Conservation (phyloP, 2,329 filamentous ascomycete species). For the Apiospora pterosperma region DNA sequence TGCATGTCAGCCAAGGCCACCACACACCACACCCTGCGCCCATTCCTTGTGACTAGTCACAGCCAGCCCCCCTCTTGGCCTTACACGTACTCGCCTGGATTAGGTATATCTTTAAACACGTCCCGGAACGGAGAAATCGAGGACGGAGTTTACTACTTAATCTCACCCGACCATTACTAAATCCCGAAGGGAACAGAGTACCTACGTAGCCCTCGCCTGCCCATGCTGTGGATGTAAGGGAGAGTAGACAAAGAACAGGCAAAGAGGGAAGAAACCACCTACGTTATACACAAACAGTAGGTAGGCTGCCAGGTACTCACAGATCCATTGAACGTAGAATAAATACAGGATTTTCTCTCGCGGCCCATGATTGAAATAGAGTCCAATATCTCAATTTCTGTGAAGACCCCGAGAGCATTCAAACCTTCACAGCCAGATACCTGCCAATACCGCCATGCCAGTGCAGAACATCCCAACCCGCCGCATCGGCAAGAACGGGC, state of each 20-base stretch:
- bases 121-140: neutral
- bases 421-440: neutral
- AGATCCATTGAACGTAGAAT: neutral
- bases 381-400: no score
- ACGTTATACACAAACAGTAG: no score
- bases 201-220: no score
- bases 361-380: neutral
- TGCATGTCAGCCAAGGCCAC: no score
- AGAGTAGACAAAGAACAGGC: neutral
- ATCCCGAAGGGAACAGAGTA: no score
- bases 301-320: neutral
- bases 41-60: no score
- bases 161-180: no score
- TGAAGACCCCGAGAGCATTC: no score
- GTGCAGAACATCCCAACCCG: neutral
- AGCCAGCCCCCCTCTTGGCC: no score
- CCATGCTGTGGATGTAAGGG: no score
- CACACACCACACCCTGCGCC: no score
- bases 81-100: neutral
- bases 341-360: neutral
- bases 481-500: slow-evolving; percentile 5
- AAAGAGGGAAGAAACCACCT: no score
- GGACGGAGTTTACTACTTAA: neutral
- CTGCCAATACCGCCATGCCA: neutral
- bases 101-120: neutral